Conservation (phyloP, 1,284 basidiomycete genomes). For the Paramarasmius palmivorus region DNA sequence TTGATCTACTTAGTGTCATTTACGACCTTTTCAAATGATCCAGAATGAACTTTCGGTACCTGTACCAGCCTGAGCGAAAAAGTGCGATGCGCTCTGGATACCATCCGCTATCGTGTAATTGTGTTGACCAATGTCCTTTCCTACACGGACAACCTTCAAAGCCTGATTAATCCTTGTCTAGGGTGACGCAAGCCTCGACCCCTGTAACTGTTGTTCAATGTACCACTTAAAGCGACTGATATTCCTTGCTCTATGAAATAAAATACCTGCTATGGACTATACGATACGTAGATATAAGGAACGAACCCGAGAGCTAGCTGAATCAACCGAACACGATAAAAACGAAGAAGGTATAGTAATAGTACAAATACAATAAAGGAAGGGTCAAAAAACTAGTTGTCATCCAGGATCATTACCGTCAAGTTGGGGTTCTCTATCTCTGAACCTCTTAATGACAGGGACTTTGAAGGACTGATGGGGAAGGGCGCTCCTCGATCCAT, state of each 20-base stretch:
- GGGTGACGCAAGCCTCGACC: no score
- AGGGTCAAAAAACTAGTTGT: neutral
- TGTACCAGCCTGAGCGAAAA: no score
- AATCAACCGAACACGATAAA: neutral
- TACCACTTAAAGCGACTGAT: neutral
- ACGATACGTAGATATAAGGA: conserved; percentile 6
- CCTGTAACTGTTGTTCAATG: no score
- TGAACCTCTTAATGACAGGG: conserved; percentile 11
- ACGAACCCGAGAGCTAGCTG: conserved; percentile 3
- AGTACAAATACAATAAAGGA: neutral
- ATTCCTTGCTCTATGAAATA: conserved; percentile 2
- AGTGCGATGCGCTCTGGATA: no score
- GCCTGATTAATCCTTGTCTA: no score
- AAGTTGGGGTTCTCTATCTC: conserved; percentile 11
- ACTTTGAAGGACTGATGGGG: conserved; percentile 15
- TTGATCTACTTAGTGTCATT: no score
- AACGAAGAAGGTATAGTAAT: neutral
- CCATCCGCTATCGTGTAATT: no score
- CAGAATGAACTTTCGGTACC: no score
- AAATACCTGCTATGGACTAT: conserved; percentile 5
- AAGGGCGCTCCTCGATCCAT: conserved; percentile 39
- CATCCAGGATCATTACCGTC: conserved; percentile 14
- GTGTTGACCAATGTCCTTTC: no score
- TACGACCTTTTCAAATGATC: no score
- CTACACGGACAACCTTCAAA: no score